Evolutionary conservation across 257 asterid genomes (phyloP), one percentile per base, ranked within the genome.

Genomic region (Solanum dulcamara): DNA sequence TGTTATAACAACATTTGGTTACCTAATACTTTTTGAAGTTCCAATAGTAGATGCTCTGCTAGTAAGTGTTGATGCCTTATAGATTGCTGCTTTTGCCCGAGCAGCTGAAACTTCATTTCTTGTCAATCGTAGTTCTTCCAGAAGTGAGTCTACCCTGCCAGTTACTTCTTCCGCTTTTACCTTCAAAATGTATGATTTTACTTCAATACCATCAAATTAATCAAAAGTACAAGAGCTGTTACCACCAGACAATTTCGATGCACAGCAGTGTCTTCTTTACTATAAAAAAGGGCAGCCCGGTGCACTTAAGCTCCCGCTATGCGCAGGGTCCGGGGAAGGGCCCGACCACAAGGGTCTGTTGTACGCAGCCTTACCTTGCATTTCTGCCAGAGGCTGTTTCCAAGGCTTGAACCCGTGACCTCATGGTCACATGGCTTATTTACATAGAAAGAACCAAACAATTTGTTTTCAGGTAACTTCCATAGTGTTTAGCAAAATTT

Each of bases 91-190:
- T 89, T 93, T 94, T 28, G 98, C 90, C 33, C 95, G 95, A 70
- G 94, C 96, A 67, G 93, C 92, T 32, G 96, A 91, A 74, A 92
- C 94, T 81, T 96, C 97, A 38, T 91, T 93, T 89, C 92, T 91
- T 53, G 97, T 89, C 68, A 89, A 91, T 14, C 97, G 94, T 77
- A 94, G 59, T 86, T 96, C 99, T 92, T 94, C 96, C 92, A 92
- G 84, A 83, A 96, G 94, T 83, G 90, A 89, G 42, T 94, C 92
- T 60, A 94, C 98, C 87, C 98, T 87, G 15, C 87, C 40, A 10
- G 94, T 88, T 70, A 94, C 98, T 80, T 94, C 98, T 89, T 94
- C 99, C 50, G 98, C 98, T 87, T 90, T 96, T 84, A 94, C 98
- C 98, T 96, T 88, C 83, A 79, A 20, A 48, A 30, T 28, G 28